Evolutionary conservation across 2,329 filamentous ascomycete genomes (phyloP).

Genomic region (Diaporthe ilicicola): DNA sequence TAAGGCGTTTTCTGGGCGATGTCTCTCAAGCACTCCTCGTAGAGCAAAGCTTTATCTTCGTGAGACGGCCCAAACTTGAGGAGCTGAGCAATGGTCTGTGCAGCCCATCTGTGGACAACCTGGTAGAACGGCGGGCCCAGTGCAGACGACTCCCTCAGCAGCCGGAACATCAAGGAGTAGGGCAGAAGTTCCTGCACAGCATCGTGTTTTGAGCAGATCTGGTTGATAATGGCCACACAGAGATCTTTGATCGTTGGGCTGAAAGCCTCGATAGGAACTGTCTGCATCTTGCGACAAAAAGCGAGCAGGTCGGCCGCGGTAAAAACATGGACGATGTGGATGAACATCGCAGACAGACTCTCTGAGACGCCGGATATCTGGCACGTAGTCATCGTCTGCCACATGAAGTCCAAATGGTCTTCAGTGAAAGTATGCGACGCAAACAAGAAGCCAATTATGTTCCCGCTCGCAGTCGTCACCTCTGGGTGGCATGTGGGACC

Average conservation of each 20-base stretch:
- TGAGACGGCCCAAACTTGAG: conserved; percentile 61
- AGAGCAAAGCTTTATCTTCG: conserved; percentile 69
- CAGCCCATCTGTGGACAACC: conserved; percentile 30
- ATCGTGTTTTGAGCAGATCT: conserved; percentile 51
- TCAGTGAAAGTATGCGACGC: conserved; percentile 78
- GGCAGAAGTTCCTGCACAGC: conserved; percentile 25
- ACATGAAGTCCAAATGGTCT: conserved; percentile 80
- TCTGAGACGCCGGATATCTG: conserved; percentile 87
- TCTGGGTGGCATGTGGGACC: conserved; percentile 93
- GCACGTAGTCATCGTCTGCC: conserved; percentile 82
- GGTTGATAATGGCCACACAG: conserved; percentile 64
- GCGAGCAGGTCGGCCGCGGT: conserved; percentile 64
- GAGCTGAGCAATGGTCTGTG: conserved; percentile 46
- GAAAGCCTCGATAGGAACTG: conserved; percentile 70
- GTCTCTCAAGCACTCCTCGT: conserved; percentile 72
- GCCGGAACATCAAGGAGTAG: conserved; percentile 65
- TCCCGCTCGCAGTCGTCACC: conserved; percentile 80
- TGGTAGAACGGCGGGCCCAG: conserved; percentile 52
- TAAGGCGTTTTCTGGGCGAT: conserved; percentile 70
- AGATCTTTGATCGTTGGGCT: conserved; percentile 69
- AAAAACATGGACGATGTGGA: conserved; percentile 57
- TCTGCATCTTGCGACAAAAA: conserved; percentile 74
- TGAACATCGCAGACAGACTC: conserved; percentile 75
- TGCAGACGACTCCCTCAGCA: conserved; percentile 76
- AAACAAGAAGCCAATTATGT: conserved; percentile 87